Base-by-base conservation (phyloP, 2,329 filamentous ascomycete species). In the Cryphonectria carpinicola region DNA sequence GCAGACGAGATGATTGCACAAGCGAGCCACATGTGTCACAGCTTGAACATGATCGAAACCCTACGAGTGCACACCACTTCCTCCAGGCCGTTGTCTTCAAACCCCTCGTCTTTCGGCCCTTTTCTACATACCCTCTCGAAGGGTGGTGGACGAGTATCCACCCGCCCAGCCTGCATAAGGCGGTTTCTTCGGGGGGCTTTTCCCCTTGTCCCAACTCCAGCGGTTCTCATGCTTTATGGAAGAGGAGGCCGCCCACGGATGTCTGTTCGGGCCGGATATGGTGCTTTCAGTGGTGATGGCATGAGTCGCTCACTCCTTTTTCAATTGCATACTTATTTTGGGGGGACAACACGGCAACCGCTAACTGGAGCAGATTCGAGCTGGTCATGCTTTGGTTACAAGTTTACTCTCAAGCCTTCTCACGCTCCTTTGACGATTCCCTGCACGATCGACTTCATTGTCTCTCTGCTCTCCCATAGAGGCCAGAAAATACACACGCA, bases 401-500 rank as follows among this genome's bases (percentile, higher is more conserved):
- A 2, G 11, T 54, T 10, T 54, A 14, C 49, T 54, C 49, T 25
- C n/a, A 54, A 54, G 22, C 1, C 49, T n/a, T 54, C n/a, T 13
- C 3, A n/a, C 22, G 10, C 37, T 3, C 8, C 8, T 7, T 61
- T 3, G 37, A 28, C n/a, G 2, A 72, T 46, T 3, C 72, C 72
- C 25, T 66, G 72, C 10, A 70, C 37, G 35, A 80, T 79, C 22
- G 76, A 69, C 67, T 72, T 71, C 69, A 81, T 77, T 11, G 79
- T 79, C 4, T 73, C 74, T 17, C 76, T 72, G 72, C 79, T 81
- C 75, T 83, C 81, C 39, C 79, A 77, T 39, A 82, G 70, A 11
- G 81, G 81, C 76, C 79, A 82, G 13, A 82, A 73, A 54, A 82
- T 78, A 71, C 81, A 83, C 65, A 80, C 79, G 7, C 76, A 67